These are phyloP conservation scores for Nakaseomyces glabratus DNA, from an alignment of 1,139 yeast species.

Conservation along the genomic window DNA sequence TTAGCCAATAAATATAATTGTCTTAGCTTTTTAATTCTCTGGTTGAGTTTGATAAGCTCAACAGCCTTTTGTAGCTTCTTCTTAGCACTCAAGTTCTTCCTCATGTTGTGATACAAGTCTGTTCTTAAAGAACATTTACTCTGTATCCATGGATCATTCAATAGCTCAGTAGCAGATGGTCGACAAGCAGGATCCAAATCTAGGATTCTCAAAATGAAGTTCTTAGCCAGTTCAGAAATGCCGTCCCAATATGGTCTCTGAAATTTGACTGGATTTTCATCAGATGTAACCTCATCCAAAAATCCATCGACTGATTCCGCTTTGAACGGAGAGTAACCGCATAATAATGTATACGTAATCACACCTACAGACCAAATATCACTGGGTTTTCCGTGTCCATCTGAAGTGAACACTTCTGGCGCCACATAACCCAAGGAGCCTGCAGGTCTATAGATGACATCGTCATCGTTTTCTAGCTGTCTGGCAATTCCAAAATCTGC, in stretches of 20 bases:
- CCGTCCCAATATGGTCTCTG: conserved; percentile 82
- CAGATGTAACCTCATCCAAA: conserved; percentile 66
- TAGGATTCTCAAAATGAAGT: conserved; percentile 59
- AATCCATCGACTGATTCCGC: conserved; percentile 79
- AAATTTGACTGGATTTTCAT: conserved; percentile 55
- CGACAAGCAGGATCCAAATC: conserved; percentile 56
- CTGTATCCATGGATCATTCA: conserved; percentile 64
- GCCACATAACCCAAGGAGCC: conserved; percentile 94
- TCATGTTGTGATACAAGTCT: conserved; percentile 58
- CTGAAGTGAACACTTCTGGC: conserved; percentile 71
- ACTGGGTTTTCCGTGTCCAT: conserved; percentile 86
- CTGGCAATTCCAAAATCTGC: conserved; percentile 95
- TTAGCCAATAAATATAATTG: conserved; percentile 37
- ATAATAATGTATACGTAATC: conserved; percentile 77
- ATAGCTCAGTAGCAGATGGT: conserved; percentile 56
- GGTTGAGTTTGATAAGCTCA: conserved; percentile 67
- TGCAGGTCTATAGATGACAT: conserved; percentile 66
- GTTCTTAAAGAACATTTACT: conserved; percentile 39
- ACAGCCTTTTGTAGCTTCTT: conserved; percentile 79
- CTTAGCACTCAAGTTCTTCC: conserved; percentile 74
- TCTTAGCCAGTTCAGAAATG: conserved; percentile 65
- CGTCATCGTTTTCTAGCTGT: conserved; percentile 47
- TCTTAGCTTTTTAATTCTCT: conserved; percentile 61
- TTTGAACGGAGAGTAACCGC: conserved; percentile 89
- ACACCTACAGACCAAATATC: conserved; percentile 93